A percentile compares a stretch with the other conserved stretches of the same genome.
These are phyloP conservation scores for Clathrospora elynae DNA, from an alignment of 2,329 filamentous ascomycete genomes.

Conservation along the genomic window DNA sequence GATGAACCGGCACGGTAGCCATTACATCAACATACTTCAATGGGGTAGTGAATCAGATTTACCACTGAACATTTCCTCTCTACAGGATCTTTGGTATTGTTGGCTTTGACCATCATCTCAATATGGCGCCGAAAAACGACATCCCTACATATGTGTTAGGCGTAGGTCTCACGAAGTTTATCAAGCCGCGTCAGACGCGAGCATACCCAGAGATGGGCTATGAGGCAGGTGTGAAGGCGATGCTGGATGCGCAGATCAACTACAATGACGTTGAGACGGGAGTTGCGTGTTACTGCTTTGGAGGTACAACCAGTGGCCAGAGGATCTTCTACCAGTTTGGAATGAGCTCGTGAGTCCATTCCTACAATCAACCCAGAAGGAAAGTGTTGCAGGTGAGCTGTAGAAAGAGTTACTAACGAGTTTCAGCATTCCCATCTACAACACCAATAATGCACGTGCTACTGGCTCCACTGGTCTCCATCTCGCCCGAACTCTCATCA, in stretches of 20 bases:
- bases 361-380: too few species aligned
- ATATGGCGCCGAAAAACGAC: conserved; percentile 37
- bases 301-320: conserved; percentile 91
- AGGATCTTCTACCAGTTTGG: conserved; percentile 98
- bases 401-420: conserved; percentile 37
- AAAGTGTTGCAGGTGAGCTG: too few species aligned
- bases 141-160: conserved; percentile 79
- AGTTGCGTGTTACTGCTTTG: conserved; percentile 94
- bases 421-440: conserved; percentile 81
- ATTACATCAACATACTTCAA: too few species aligned
- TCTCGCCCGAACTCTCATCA: conserved; percentile 78
- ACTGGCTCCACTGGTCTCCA: conserved; percentile 87
- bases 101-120: background rate
- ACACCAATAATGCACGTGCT: conserved; percentile 97
- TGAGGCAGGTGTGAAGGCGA: conserved; percentile 85
- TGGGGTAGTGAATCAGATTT: too few species aligned
- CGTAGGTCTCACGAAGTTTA: conserved; percentile 98
- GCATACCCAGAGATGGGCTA: conserved; percentile 93
- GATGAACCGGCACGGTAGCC: too few species aligned
- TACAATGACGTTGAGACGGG: conserved; percentile 96
- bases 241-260: conserved; percentile 81
- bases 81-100: background rate
- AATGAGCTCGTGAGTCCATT: conserved; percentile 66
- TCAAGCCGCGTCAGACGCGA: conserved; percentile 90
- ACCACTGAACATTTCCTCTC: background rate